Evolutionary conservation across 441 rosid genomes (phyloP).

Genomic region (Flueggea neowawraea): DNA sequence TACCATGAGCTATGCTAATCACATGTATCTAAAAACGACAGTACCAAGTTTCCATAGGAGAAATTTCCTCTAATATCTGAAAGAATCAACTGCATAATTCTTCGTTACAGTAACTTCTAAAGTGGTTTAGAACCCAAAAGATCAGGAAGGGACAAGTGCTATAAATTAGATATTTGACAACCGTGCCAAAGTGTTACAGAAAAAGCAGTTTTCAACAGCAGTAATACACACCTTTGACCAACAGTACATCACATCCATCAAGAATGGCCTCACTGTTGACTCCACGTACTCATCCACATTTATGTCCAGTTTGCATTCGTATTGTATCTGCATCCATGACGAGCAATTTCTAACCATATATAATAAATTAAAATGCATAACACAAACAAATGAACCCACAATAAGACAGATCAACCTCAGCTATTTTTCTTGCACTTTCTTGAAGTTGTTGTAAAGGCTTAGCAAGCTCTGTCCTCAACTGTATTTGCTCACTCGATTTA

Average conservation of each 20-base stretch:
- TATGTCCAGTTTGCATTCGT: slow-evolving; percentile 91
- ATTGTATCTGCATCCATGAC: slow-evolving; percentile 67
- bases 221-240: slow-evolving; percentile 82
- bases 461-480: slow-evolving; percentile 85
- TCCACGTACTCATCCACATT: slow-evolving; percentile 92
- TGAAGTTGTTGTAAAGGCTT: slow-evolving; percentile 96
- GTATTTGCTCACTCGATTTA: slow-evolving; percentile 83
- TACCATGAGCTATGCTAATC: too few relatives aligned
- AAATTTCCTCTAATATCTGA: too few relatives aligned
- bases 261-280: slow-evolving; percentile 86
- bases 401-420: slow-evolving; percentile 58
- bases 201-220: neutral
- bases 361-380: slow-evolving; percentile 5
- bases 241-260: slow-evolving; percentile 97
- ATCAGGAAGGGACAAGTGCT: too few relatives aligned
- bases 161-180: neutral
- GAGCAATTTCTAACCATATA: slow-evolving; percentile 3
- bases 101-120: too few relatives aligned
- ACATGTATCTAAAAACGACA: too few relatives aligned
- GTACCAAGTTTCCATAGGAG: too few relatives aligned
- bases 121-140: too few relatives aligned
- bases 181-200: neutral
- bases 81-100: too few relatives aligned
- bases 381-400: slow-evolving; percentile 5
- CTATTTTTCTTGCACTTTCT: slow-evolving; percentile 93